Conservation (phyloP, 768 basidiomycete species). For the Rhodosporidiobolus sp. region DNA sequence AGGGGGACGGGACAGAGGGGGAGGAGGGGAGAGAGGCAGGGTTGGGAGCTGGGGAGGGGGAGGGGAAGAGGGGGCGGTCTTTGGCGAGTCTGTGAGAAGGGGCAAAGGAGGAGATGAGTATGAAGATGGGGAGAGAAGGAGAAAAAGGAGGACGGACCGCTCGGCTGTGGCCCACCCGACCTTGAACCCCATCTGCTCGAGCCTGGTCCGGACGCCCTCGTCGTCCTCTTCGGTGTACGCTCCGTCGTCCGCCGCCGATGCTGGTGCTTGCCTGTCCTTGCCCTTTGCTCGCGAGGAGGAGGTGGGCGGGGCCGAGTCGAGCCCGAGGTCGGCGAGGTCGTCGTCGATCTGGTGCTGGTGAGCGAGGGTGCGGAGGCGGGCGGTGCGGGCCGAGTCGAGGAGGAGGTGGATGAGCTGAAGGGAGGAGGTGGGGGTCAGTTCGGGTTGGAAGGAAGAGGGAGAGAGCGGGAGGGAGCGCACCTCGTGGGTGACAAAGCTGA, state of each 20-base stretch:
- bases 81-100: conserved; percentile 21
- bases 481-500: conserved; percentile 38
- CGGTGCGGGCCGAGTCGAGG: not conserved
- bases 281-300: too few relatives aligned
- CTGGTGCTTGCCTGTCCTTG: too few relatives aligned
- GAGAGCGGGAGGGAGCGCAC: conserved; percentile 1
- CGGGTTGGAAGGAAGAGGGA: not conserved
- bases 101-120: not conserved
- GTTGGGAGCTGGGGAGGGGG: not conserved
- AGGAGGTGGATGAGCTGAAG: conserved; percentile 26
- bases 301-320: conserved; percentile 7
- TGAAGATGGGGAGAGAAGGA: not conserved
- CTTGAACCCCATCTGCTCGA: conserved; percentile 39
- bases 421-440: not conserved
- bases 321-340: conserved; percentile 2
- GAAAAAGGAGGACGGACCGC: conserved; percentile 21
- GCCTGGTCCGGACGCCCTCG: conserved; percentile 9
- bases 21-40: not conserved
- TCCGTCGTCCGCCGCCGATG: not conserved
- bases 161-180: conserved; percentile 39
- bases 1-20: not conserved
- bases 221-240: not conserved
- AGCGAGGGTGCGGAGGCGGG: not conserved
- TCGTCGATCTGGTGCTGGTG: conserved; percentile 14
- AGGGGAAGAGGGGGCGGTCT: conserved; percentile 35